Percentiles rank a stretch among this genome's conserved stretches.
These are phyloP conservation scores for Durusdinium trenchii DNA, from an alignment of 73 alveolate species.

Conservation along the genomic window DNA sequence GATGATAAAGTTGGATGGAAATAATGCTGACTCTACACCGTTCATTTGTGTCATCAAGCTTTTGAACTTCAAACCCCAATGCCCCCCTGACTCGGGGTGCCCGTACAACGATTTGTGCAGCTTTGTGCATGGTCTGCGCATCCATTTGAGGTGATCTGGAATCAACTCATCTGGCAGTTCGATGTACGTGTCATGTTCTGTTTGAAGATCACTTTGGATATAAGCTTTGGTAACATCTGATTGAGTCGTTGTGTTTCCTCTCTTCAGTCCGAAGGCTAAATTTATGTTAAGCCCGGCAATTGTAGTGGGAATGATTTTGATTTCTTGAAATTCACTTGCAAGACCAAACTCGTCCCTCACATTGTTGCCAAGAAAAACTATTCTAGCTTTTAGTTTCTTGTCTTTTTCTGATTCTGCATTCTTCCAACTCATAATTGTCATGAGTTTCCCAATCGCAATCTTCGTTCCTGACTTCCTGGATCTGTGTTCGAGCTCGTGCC, in stretches of 20 bases:
- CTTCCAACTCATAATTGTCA: slow-evolving; percentile 72
- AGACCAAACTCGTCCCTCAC: slow-evolving; percentile 40
- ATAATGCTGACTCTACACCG: background rate
- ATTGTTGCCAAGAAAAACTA: slow-evolving; percentile 12
- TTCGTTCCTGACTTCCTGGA: background rate
- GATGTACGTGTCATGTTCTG: slow-evolving; percentile 20
- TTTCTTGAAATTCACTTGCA: slow-evolving; percentile 32
- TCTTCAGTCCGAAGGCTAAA: background rate
- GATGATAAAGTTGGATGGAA: background rate
- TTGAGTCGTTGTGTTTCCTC: slow-evolving; percentile 1
- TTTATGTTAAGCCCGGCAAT: slow-evolving; percentile 39
- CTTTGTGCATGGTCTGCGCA: slow-evolving; percentile 16
- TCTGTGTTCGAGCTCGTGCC: background rate
- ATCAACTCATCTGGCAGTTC: slow-evolving; percentile 21
- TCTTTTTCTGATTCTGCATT: background rate
- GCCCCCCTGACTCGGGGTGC: slow-evolving; percentile 65
- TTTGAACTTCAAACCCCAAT: slow-evolving; percentile 40
- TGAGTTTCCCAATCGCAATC: background rate
- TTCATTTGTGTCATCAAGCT: background rate
- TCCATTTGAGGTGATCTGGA: background rate
- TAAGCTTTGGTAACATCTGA: slow-evolving; percentile 32
- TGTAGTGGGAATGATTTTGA: slow-evolving; percentile 16
- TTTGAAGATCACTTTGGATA: background rate
- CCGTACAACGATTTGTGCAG: slow-evolving; percentile 25
- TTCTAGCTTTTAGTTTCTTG: slow-evolving; percentile 15